Evolutionary conservation across 345 rosid species (phyloP).

Genomic region (Rhodamnia rubescens): DNA sequence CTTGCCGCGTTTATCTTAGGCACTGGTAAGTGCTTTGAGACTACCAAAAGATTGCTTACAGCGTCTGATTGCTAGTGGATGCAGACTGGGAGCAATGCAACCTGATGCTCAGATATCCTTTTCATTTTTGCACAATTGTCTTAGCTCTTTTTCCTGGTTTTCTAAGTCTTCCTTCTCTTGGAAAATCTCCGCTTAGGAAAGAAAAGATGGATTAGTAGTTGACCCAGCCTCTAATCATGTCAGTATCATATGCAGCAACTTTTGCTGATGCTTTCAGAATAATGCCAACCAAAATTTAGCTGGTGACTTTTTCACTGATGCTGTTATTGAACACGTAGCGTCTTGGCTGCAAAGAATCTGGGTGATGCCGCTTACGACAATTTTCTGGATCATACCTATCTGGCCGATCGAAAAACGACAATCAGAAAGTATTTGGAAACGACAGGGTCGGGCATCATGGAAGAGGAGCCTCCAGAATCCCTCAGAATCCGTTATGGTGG

Average conservation of each 20-base stretch:
- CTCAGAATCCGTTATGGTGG: slow-evolving; percentile 78
- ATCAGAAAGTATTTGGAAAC: slow-evolving; percentile 59
- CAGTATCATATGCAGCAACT: not conserved
- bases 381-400: slow-evolving; percentile 74
- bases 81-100: not conserved
- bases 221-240: not conserved
- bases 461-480: slow-evolving; percentile 78
- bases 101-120: not conserved
- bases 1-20: slow-evolving; percentile 83
- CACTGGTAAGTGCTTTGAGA: slow-evolving; percentile 52
- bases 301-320: not conserved
- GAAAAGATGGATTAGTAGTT: not conserved
- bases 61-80: not conserved
- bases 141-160: not conserved
- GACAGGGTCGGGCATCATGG: slow-evolving; percentile 74
- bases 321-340: slow-evolving; percentile 28
- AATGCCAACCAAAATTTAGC: not conserved
- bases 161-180: not conserved
- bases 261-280: not conserved
- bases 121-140: not conserved
- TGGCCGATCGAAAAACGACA: slow-evolving; percentile 62
- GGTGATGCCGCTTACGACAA: slow-evolving; percentile 51
- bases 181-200: not conserved
- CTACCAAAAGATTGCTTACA: not conserved
- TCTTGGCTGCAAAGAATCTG: slow-evolving; percentile 81